These are phyloP conservation scores for Mortierella claussenii DNA, from an alignment of 192 early-diverging fungal species.

Conservation along the genomic window DNA sequence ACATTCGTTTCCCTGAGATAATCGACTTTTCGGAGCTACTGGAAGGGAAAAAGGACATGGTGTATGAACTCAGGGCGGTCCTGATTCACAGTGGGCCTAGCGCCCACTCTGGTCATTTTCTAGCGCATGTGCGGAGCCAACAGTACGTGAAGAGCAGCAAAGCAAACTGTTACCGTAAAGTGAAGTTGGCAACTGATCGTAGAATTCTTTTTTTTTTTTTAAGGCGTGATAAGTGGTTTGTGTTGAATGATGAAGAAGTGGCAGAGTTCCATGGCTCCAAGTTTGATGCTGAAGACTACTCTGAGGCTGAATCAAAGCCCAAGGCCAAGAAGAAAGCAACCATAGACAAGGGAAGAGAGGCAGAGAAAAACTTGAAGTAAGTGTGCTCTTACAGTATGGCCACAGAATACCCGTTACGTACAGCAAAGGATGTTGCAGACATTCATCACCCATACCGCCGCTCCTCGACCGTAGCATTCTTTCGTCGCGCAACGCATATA, in stretches of 20 bases:
- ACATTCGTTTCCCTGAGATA: slow-evolving; percentile 35
- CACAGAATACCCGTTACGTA: not conserved
- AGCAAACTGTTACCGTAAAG: too few species aligned
- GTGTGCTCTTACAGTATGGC: too few species aligned
- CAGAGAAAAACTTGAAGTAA: slow-evolving; percentile 16
- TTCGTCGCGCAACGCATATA: slow-evolving; percentile 56
- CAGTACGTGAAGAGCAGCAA: slow-evolving; percentile 25
- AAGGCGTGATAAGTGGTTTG: slow-evolving; percentile 51
- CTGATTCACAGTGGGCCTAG: slow-evolving; percentile 54
- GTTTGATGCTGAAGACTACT: slow-evolving; percentile 38
- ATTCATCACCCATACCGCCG: not conserved
- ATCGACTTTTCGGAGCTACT: slow-evolving; percentile 39
- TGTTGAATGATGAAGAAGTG: slow-evolving; percentile 56
- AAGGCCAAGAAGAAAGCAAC: slow-evolving; percentile 16
- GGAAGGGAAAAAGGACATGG: not conserved
- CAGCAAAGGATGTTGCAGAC: too few species aligned
- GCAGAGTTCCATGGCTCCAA: slow-evolving; percentile 22
- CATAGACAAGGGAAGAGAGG: slow-evolving; percentile 1
- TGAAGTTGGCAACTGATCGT: not conserved
- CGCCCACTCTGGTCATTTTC: slow-evolving; percentile 54
- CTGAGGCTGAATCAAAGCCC: not conserved
- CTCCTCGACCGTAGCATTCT: slow-evolving; percentile 17
- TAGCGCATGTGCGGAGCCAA: slow-evolving; percentile 45
- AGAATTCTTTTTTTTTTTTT: not conserved
- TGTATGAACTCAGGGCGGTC: slow-evolving; percentile 53